Evolutionary conservation across 495 filamentous ascomycete genomes (phyloP), one percentile per base, ranked within the genome.

Genomic region (Talaromyces wortmannii): DNA sequence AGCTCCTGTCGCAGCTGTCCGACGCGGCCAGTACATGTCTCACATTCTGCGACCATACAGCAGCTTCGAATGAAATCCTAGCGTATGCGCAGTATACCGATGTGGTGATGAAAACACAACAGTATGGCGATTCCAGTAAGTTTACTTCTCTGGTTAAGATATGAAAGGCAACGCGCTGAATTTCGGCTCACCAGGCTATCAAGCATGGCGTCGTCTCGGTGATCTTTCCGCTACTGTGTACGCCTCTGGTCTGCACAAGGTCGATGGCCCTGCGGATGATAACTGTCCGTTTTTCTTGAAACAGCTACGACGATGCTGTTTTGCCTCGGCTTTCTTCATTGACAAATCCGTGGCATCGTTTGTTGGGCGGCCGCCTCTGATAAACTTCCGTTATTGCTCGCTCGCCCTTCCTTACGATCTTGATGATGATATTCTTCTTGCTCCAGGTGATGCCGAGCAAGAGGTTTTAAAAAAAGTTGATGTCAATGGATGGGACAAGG

Each of bases 331-430:
- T 5, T 85, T 81, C 42, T 69, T 68, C 13, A 66, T 69, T 30
- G 80, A 81, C 55, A 84, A 84, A 57, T 64, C 59, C 12, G 58
- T 79, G 5, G 74, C 79, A 7, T 76, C 77, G 0, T 84, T 84
- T 49, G 68, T 80, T 12, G 83, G 82, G 2, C 65, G 83, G 10
- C 83, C 83, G 5, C 82, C 83, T 0, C 64, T 78, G 5, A 68
- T 86, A 42, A 79, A 76, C 13, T 71, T 75, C 45, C 73, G 77
- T 17, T 85, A 80, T 58, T 79, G 77, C 55, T 77, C 74, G 0
- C 74, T 83, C 3, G 74, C 77, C 3, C 60, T 80, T 31, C 83
- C 83, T 0, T 64, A 86, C 3, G 83, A 86, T 56, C 52, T 86
- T n/a, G 73, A 61, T 50, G 81, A 83, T 49, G 67, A 75, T 0